phyloP scores from a whole-genome alignment of 768 basidiomycete genomes.

The Pulveroboletus sp. region DNA sequence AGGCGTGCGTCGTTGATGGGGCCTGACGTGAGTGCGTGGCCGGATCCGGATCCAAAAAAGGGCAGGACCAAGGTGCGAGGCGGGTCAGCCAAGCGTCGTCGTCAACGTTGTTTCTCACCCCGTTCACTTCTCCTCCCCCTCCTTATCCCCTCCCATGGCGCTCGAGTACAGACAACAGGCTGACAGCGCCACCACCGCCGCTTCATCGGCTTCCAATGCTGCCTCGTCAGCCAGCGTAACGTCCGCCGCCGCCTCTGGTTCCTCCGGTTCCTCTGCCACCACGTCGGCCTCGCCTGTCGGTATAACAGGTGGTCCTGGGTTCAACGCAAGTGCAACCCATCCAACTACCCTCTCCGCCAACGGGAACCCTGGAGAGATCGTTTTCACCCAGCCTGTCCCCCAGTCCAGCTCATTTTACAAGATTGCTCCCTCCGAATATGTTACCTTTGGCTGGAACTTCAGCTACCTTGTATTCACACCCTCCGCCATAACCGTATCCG shows the following conservation, averaged over 20 bases:
- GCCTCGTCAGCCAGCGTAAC: neutral
- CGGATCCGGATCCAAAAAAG: conserved; percentile 9
- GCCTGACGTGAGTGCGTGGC: neutral
- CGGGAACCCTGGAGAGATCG: conserved; percentile 40
- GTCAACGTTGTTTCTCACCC: neutral
- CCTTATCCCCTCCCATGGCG: conserved; percentile 6
- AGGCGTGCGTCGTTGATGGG: neutral
- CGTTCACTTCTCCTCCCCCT: neutral
- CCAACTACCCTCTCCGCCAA: conserved; percentile 31
- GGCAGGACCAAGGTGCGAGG: conserved; percentile 5
- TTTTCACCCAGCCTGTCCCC: conserved; percentile 54
- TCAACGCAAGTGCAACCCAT: conserved; percentile 18
- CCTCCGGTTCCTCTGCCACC: neutral
- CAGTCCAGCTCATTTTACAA: conserved; percentile 63
- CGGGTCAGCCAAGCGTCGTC: conserved; percentile 1
- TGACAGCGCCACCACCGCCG: neutral
- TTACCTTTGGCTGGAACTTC: conserved; percentile 76
- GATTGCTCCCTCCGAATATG: conserved; percentile 47
- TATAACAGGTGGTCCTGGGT: conserved; percentile 27
- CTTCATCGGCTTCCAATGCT: neutral
- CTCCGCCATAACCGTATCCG: conserved; percentile 53
- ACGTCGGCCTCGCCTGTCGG: conserved; percentile 7
- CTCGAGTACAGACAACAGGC: conserved; percentile 25
- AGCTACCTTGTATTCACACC: conserved; percentile 53
- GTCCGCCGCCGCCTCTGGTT: neutral